A percentile compares a stretch with the other conserved stretches of the same genome.
Conservation (phyloP, 768 basidiomycete species). For the Trametes gibbosa region DNA sequence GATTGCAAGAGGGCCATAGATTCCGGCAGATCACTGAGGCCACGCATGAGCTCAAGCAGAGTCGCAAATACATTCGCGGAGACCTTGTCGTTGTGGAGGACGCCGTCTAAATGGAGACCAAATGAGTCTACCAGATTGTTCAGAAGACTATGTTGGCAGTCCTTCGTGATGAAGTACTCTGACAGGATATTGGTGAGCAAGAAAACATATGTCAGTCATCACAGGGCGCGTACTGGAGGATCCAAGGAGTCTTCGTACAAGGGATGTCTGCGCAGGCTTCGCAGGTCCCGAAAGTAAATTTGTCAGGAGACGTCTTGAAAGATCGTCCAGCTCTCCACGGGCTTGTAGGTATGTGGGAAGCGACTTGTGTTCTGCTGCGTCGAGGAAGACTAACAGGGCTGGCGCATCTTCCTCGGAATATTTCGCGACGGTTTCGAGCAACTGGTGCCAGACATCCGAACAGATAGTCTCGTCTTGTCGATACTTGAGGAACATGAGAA, state of each 20-base stretch:
- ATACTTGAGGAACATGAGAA: conserved; percentile 52
- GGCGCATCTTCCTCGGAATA: conserved; percentile 31
- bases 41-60: conserved; percentile 35
- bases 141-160: conserved; percentile 33
- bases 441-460: conserved; percentile 43
- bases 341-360: conserved; percentile 50
- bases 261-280: conserved; percentile 27
- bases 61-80: conserved; percentile 26
- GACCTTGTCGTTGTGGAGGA: conserved; percentile 31
- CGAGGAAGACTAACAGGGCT: conserved; percentile 39
- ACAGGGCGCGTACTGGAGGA: conserved; percentile 37
- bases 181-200: not conserved
- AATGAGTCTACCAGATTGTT: conserved; percentile 36
- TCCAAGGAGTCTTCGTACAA: conserved; percentile 40
- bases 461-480: conserved; percentile 34
- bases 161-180: conserved; percentile 31
- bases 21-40: not conserved
- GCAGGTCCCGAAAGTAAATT: conserved; percentile 32
- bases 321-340: conserved; percentile 41
- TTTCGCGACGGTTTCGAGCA: conserved; percentile 43
- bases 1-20: not conserved
- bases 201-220: not conserved
- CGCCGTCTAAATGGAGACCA: conserved; percentile 33
- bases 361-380: conserved; percentile 35
- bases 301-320: conserved; percentile 40